Evolutionary conservation across 441 rosid genomes (phyloP).

Genomic region (Pelargonium myrrhifolium): DNA sequence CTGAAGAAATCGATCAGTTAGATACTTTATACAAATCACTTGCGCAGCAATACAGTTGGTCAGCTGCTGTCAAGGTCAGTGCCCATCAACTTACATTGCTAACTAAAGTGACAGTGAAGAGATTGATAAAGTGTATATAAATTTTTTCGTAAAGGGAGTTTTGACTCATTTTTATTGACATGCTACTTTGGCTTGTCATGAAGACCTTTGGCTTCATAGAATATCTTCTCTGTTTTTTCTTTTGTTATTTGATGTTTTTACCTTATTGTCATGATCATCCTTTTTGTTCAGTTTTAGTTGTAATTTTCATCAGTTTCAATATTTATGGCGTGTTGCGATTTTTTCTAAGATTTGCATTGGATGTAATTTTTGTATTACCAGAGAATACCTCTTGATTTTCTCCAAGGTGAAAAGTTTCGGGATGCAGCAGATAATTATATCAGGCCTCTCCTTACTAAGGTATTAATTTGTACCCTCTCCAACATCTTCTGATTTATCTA

Average conservation of each 20-base stretch:
- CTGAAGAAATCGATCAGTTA: slow-evolving; percentile 68
- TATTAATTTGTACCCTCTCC: slow-evolving; percentile 20
- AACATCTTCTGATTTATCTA: slow-evolving; percentile 9
- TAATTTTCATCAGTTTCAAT: no score
- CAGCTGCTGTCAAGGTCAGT: slow-evolving; percentile 93
- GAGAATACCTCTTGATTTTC: slow-evolving; percentile 98
- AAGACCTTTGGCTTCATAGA: background rate
- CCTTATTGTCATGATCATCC: background rate
- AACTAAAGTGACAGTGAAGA: background rate
- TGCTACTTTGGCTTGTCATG: background rate
- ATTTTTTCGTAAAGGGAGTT: background rate
- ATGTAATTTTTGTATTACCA: slow-evolving; percentile 21
- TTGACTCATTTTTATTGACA: background rate
- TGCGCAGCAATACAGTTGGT: slow-evolving; percentile 63
- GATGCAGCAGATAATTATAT: slow-evolving; percentile 84
- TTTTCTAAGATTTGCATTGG: background rate
- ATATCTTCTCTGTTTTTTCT: background rate
- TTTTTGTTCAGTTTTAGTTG: no score
- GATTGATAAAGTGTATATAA: background rate
- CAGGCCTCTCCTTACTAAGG: slow-evolving; percentile 84
- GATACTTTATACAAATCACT: slow-evolving; percentile 74
- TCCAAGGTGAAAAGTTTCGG: slow-evolving; percentile 69
- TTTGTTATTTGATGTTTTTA: background rate
- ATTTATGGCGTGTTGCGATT: background rate
- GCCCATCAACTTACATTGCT: background rate